phyloP scores from a whole-genome alignment of 306 rosid species.

The Cucurbita moschata region DNA sequence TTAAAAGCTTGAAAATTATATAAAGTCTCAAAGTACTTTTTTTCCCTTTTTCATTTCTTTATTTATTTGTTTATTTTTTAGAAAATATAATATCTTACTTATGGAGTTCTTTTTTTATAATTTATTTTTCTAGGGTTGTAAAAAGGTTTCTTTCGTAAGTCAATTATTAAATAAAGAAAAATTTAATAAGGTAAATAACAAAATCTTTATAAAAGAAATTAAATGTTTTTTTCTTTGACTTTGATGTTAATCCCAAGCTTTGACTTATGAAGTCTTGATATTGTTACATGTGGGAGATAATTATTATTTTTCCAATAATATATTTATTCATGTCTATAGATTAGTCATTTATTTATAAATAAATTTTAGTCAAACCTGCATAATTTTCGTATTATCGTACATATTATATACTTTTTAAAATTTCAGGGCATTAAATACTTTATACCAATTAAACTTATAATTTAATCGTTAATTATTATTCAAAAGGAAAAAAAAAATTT shows the following conservation, averaged over 20 bases:
- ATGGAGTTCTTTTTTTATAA: not conserved
- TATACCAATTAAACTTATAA: too few relatives aligned
- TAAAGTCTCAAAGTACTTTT: too few relatives aligned
- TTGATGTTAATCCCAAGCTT: not conserved
- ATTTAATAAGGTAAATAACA: not conserved
- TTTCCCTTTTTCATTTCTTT: too few relatives aligned
- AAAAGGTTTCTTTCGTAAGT: not conserved
- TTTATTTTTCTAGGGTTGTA: not conserved
- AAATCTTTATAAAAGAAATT: not conserved
- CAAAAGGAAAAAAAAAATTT: too few relatives aligned
- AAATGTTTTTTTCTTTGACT: not conserved
- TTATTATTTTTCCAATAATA: not conserved
- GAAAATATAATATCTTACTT: too few relatives aligned
- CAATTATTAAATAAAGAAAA: not conserved
- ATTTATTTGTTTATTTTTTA: too few relatives aligned
- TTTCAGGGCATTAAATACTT: too few relatives aligned
- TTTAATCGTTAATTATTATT: too few relatives aligned
- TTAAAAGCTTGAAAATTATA: too few relatives aligned
- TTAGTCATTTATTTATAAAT: not conserved
- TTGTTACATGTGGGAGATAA: not conserved
- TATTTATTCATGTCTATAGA: not conserved
- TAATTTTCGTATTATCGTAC: too few relatives aligned
- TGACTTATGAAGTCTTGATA: not conserved
- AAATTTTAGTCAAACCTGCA: not conserved
- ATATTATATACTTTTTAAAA: too few relatives aligned